Conservation (phyloP, 2,329 filamentous ascomycete genomes). For the Aspergillus eucalypticola region DNA sequence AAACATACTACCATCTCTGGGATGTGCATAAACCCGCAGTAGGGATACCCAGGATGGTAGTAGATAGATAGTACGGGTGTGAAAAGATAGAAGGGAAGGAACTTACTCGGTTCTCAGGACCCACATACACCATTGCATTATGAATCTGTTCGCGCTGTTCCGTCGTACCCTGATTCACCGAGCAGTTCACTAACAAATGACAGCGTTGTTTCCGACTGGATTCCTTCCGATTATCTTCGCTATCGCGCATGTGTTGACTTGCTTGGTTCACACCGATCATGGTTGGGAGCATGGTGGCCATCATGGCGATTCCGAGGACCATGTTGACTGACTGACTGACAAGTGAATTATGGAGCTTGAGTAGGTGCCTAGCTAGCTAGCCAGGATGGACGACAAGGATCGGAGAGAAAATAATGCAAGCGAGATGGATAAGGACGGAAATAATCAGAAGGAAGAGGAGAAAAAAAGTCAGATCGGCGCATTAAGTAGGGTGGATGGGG, state of each 20-base stretch:
- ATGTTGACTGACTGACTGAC: conserved; percentile 12
- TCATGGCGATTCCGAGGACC: conserved; percentile 28
- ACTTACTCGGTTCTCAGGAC: background rate
- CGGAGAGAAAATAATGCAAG: background rate
- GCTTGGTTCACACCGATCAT: conserved; percentile 30
- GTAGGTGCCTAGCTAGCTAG: no score
- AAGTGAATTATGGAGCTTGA: no score
- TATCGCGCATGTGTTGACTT: conserved; percentile 22
- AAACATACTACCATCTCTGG: background rate
- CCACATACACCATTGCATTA: conserved; percentile 19
- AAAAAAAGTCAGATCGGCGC: background rate
- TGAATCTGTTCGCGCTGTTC: conserved; percentile 23
- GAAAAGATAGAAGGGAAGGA: background rate
- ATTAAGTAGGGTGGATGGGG: background rate
- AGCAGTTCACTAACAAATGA: conserved; percentile 25
- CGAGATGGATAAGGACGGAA: background rate
- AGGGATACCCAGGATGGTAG: no score
- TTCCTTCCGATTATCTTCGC: conserved; percentile 22
- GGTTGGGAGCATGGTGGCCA: conserved; percentile 28
- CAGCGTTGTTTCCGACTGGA: conserved; percentile 23
- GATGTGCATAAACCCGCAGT: background rate
- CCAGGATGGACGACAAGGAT: no score
- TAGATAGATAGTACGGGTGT: no score
- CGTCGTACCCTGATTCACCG: conserved; percentile 21
- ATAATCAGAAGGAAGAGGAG: no score